Conservation (phyloP, 2,329 filamentous ascomycete genomes). For the Berkeleyomyces rouxiae region DNA sequence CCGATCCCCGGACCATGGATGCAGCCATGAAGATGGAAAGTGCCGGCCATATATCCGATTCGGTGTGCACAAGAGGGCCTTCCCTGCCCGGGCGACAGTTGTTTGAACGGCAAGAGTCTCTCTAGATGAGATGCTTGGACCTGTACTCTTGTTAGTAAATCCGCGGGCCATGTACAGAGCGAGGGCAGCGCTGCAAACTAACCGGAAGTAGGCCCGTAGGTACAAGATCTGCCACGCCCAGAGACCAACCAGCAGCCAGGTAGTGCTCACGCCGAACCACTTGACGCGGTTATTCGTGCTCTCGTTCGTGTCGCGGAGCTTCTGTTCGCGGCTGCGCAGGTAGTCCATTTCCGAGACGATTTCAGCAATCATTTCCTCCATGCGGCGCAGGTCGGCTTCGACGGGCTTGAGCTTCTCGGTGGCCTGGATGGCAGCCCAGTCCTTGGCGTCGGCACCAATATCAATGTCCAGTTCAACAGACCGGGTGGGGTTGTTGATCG, state of each 20-base stretch:
- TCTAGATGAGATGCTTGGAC: slow-evolving; percentile 53
- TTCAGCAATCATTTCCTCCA: slow-evolving; percentile 80
- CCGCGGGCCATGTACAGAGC: too few species aligned
- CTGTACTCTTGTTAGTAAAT: slow-evolving; percentile 22
- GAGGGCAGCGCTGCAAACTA: slow-evolving; percentile 10
- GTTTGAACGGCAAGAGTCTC: neutral
- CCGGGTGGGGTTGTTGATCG: slow-evolving; percentile 38
- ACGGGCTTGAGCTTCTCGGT: slow-evolving; percentile 96
- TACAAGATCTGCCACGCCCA: slow-evolving; percentile 98
- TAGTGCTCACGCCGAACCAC: slow-evolving; percentile 92
- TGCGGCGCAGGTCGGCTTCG: slow-evolving; percentile 81
- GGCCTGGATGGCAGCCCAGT: slow-evolving; percentile 93
- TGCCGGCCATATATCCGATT: neutral
- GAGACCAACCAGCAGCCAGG: slow-evolving; percentile 73
- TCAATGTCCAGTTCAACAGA: slow-evolving; percentile 86
- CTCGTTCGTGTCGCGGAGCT: slow-evolving; percentile 95
- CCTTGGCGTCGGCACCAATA: slow-evolving; percentile 91
- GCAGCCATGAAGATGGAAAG: neutral
- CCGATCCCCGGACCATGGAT: neutral
- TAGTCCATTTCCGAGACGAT: slow-evolving; percentile 95
- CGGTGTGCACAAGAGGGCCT: neutral
- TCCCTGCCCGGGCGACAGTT: neutral
- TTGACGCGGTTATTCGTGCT: slow-evolving; percentile 98
- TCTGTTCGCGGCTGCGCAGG: slow-evolving; percentile 76
- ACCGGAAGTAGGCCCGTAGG: slow-evolving; percentile 90